phyloP scores from a whole-genome alignment of 2,329 filamentous ascomycete genomes.

The Plectosphaerella sp. region DNA sequence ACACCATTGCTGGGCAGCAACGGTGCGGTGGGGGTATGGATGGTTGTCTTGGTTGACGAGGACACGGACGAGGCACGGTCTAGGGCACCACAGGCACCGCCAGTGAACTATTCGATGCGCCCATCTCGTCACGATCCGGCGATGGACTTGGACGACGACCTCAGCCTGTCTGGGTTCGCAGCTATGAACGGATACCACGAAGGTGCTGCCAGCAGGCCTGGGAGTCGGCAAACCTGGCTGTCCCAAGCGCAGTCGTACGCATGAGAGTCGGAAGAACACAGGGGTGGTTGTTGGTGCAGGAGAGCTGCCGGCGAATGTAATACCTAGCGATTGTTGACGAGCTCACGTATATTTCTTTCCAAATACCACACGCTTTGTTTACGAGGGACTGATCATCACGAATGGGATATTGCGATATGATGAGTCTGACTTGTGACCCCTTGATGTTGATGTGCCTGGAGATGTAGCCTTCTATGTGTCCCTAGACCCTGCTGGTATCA shows the following conservation, averaged over 20 bases:
- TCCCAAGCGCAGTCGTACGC: neutral
- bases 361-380: no score
- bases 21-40: conserved; percentile 70
- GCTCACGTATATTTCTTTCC: no score
- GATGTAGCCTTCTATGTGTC: no score
- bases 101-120: conserved; percentile 14
- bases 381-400: no score
- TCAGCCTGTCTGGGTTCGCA: conserved; percentile 14
- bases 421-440: no score
- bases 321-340: no score
- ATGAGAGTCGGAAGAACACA: no score
- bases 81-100: conserved; percentile 15
- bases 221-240: neutral
- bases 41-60: conserved; percentile 69
- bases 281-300: no score
- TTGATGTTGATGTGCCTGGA: no score
- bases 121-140: conserved; percentile 3
- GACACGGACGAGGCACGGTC: conserved; percentile 29
- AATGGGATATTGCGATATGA: no score
- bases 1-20: conserved; percentile 66
- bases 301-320: no score
- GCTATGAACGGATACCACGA: conserved; percentile 7
- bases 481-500: no score
- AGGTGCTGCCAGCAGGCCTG: conserved; percentile 1
- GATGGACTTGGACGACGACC: conserved; percentile 8